phyloP scores from a whole-genome alignment of 2,329 filamentous ascomycete genomes.

The Allantophomopsis lycopodina region DNA sequence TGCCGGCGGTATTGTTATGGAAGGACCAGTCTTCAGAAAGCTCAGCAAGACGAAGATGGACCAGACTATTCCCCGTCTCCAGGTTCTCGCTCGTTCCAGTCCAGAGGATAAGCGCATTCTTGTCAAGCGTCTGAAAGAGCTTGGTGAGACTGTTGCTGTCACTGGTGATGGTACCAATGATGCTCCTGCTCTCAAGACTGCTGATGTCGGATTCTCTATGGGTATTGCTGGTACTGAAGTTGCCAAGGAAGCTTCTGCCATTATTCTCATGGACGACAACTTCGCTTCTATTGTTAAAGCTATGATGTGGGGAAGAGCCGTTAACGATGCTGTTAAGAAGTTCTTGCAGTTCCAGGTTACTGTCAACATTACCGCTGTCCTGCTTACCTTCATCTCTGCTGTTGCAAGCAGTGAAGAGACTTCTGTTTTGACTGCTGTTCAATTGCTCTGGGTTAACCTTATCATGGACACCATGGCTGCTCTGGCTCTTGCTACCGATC shows the following conservation, averaged over 20 bases:
- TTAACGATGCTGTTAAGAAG: slow-evolving; percentile 38
- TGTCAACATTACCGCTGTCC: slow-evolving; percentile 69
- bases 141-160: slow-evolving; percentile 53
- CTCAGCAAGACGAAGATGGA: slow-evolving; percentile 46
- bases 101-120: slow-evolving; percentile 57
- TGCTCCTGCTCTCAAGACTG: slow-evolving; percentile 49
- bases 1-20: slow-evolving; percentile 47
- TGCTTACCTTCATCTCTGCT: slow-evolving; percentile 65
- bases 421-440: slow-evolving; percentile 65
- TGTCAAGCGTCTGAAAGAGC: slow-evolving; percentile 47
- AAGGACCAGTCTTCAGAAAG: slow-evolving; percentile 52
- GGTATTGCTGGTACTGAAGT: slow-evolving; percentile 53
- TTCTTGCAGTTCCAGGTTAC: slow-evolving; percentile 47
- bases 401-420: slow-evolving; percentile 48
- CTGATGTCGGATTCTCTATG: slow-evolving; percentile 57
- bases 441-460: slow-evolving; percentile 71
- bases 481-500: slow-evolving; percentile 61
- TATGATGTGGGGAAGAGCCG: slow-evolving; percentile 46
- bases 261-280: slow-evolving; percentile 50
- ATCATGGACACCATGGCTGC: slow-evolving; percentile 81
- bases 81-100: slow-evolving; percentile 54
- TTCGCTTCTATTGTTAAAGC: slow-evolving; percentile 49
- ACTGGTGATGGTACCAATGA: slow-evolving; percentile 57
- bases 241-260: slow-evolving; percentile 45
- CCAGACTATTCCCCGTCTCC: slow-evolving; percentile 43